These are phyloP conservation scores for Nyssa sinensis DNA, from an alignment of 148 eudicot species.

Conservation along the genomic window DNA sequence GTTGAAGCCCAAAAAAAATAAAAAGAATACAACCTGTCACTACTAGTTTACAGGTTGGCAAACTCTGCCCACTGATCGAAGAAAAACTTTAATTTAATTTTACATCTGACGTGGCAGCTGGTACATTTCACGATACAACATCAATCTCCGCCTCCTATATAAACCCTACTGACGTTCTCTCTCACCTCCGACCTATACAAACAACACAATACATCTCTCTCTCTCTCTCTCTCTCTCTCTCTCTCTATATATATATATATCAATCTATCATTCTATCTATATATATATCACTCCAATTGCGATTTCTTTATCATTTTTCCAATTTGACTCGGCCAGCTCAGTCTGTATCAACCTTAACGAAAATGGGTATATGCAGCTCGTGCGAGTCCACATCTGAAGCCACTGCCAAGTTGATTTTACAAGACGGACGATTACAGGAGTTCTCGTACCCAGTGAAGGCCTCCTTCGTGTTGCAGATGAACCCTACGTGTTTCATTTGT, in stretches of 20 bases:
- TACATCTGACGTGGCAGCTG: slow-evolving; percentile 28
- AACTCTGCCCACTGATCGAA: slow-evolving; percentile 12
- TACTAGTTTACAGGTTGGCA: slow-evolving; percentile 40
- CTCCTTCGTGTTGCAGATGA: slow-evolving; percentile 41
- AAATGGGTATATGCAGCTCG: slow-evolving; percentile 59
- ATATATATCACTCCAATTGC: not conserved
- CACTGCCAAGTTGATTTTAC: slow-evolving; percentile 50
- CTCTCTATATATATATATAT: too few relatives aligned
- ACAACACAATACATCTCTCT: not conserved
- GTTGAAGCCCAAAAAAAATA: not conserved
- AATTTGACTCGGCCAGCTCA: not conserved
- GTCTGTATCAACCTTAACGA: not conserved
- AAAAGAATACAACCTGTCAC: slow-evolving; percentile 42
- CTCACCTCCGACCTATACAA: not conserved
- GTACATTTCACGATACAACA: slow-evolving; percentile 11
- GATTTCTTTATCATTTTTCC: not conserved
- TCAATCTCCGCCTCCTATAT: slow-evolving; percentile 6
- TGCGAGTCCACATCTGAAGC: slow-evolving; percentile 41
- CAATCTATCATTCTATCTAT: not conserved
- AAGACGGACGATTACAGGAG: slow-evolving; percentile 58
- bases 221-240: too few relatives aligned
- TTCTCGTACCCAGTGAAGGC: slow-evolving; percentile 55
- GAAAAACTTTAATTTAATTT: not conserved
- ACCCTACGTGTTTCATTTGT: slow-evolving; percentile 50
- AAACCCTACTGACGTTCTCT: not conserved